Percentiles rank a stretch among this genome's conserved stretches.
phyloP scores from a whole-genome alignment of 2,329 filamentous ascomycete species.

The Sphaerostilbella broomeana region DNA sequence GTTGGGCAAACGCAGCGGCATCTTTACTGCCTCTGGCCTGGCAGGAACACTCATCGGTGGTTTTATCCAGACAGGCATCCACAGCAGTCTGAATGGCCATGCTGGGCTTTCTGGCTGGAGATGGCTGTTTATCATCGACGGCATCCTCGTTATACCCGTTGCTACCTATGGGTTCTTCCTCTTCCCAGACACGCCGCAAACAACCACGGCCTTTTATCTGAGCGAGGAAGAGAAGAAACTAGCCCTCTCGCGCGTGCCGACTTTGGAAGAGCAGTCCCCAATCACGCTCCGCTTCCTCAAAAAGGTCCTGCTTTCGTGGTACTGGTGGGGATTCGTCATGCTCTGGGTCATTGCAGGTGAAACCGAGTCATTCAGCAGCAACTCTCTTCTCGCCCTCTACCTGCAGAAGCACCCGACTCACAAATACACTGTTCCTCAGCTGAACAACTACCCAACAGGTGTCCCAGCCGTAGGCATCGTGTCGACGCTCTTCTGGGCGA shows the following conservation, averaged over 20 bases:
- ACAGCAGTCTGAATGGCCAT: slow-evolving; percentile 34
- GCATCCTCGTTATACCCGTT: slow-evolving; percentile 37
- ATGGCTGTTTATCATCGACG: slow-evolving; percentile 67
- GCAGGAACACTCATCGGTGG: slow-evolving; percentile 48
- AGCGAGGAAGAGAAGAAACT: slow-evolving; percentile 39
- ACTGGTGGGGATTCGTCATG: slow-evolving; percentile 60
- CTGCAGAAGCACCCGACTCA: slow-evolving; percentile 41
- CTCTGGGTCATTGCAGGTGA: slow-evolving; percentile 67
- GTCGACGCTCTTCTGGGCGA: slow-evolving; percentile 62
- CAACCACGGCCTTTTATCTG: slow-evolving; percentile 38
- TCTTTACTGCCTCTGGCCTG: slow-evolving; percentile 56
- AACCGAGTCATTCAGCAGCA: slow-evolving; percentile 63
- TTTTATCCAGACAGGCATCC: slow-evolving; percentile 57
- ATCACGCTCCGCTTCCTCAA: slow-evolving; percentile 45
- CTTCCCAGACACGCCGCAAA: slow-evolving; percentile 39
- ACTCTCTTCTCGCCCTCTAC: slow-evolving; percentile 49
- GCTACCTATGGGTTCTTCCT: slow-evolving; percentile 30
- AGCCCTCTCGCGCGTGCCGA: slow-evolving; percentile 36
- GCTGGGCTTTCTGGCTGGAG: slow-evolving; percentile 58
- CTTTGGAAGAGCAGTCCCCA: slow-evolving; percentile 34
- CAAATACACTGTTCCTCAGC: slow-evolving; percentile 40
- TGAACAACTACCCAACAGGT: slow-evolving; percentile 52
- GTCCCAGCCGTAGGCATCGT: slow-evolving; percentile 51
- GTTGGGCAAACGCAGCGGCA: slow-evolving; percentile 55
- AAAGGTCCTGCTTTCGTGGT: slow-evolving; percentile 51